These are phyloP conservation scores for Cordyceps javanica DNA, from an alignment of 2,329 filamentous ascomycete genomes.

Conservation along the genomic window DNA sequence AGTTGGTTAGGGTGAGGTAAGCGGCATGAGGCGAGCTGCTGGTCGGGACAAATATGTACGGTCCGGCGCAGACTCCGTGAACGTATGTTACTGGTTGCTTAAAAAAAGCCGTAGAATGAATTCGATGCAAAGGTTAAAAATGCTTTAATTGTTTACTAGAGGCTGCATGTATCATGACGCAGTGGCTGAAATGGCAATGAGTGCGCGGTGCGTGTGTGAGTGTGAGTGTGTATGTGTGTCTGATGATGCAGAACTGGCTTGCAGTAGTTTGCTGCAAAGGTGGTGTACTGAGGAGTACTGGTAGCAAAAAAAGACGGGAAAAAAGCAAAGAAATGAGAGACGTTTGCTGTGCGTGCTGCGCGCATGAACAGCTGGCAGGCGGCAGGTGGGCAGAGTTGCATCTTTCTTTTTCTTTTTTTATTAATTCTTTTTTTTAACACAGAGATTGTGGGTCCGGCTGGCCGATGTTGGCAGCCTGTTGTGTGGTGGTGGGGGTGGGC, in stretches of 20 bases:
- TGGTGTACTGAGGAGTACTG: background rate
- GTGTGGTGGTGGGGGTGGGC: background rate
- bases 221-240: background rate
- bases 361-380: constrained; percentile 3
- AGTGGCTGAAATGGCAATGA: background rate
- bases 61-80: too few relatives aligned
- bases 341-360: background rate
- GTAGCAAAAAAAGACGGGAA: background rate
- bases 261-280: background rate
- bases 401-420: too few relatives aligned
- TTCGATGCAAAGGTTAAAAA: too few relatives aligned
- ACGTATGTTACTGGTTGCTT: too few relatives aligned
- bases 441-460: background rate
- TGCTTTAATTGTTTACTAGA: background rate
- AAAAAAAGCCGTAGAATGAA: background rate
- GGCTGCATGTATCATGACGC: constrained; percentile 1
- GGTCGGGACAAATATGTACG: too few relatives aligned
- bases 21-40: too few relatives aligned
- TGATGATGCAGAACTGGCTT: constrained; percentile 1
- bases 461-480: background rate
- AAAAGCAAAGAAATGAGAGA: too few relatives aligned
- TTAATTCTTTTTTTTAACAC: background rate
- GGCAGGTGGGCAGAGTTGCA: too few relatives aligned
- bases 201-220: too few relatives aligned
- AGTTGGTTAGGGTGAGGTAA: too few relatives aligned